Evolutionary conservation across 305 asterid genomes (phyloP).

Genomic region (Fraxinus sp.): DNA sequence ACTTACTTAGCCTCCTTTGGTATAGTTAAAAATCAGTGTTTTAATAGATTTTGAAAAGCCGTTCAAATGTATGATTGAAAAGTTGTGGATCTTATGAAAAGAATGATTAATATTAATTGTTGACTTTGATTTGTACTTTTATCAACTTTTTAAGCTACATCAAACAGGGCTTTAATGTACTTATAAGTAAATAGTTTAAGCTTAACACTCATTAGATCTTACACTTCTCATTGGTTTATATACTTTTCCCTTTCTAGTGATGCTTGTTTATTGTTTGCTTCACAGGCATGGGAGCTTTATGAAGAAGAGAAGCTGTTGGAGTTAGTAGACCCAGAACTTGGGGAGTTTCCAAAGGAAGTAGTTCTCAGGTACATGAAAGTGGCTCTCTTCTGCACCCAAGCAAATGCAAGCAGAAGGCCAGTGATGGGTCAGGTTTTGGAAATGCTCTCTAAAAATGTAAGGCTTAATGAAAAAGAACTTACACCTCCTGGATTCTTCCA

Average conservation of each 20-base stretch:
- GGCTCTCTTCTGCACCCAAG: conserved; percentile 85
- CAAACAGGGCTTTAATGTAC: not conserved
- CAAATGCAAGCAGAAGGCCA: conserved; percentile 79
- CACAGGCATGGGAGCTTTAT: conserved; percentile 77
- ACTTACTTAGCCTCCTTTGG: not conserved
- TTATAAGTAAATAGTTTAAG: not conserved
- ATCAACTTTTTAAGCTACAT: not conserved
- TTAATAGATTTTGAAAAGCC: not conserved
- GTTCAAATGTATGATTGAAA: too few relatives aligned
- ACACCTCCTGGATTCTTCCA: conserved; percentile 77
- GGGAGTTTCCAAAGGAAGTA: conserved; percentile 54
- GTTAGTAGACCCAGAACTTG: conserved; percentile 67
- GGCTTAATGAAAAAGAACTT: conserved; percentile 69
- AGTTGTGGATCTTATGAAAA: not conserved
- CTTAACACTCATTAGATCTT: not conserved
- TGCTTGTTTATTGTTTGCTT: conserved; percentile 15
- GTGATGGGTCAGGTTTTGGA: conserved; percentile 75
- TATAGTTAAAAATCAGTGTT: too few relatives aligned
- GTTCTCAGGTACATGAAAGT: conserved; percentile 69
- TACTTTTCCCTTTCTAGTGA: not conserved
- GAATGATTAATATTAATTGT: too few relatives aligned
- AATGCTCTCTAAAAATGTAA: conserved; percentile 74
- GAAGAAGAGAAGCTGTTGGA: conserved; percentile 63
- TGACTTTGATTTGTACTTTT: not conserved
- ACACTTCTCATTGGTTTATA: not conserved